A percentile compares a stretch with the other conserved stretches of the same genome.
phyloP scores from a whole-genome alignment of 306 rosid species.

The Pyrus pyrifolia region DNA sequence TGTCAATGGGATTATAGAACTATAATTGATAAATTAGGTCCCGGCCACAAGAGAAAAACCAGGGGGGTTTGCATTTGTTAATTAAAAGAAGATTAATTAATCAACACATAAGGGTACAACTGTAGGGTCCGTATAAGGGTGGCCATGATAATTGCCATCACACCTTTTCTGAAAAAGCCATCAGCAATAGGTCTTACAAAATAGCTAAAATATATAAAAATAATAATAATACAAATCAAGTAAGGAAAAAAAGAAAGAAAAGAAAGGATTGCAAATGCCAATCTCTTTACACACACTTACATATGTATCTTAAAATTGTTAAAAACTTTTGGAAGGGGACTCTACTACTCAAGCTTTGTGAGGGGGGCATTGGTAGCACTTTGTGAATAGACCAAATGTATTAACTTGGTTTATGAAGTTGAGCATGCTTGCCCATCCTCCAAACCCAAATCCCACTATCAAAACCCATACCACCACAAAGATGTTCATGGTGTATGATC shows the following conservation, averaged over 20 bases:
- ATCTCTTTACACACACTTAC: conserved; percentile 75
- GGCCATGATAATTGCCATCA: conserved; percentile 64
- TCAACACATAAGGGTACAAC: conserved; percentile 43
- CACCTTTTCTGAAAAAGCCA: conserved; percentile 49
- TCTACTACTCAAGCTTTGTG: conserved; percentile 51
- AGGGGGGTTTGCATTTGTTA: conserved; percentile 19
- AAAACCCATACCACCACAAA: conserved; percentile 92
- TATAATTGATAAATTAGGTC: conserved; percentile 1
- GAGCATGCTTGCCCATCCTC: conserved; percentile 97
- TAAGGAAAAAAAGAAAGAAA: neutral
- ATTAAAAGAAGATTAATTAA: conserved; percentile 25
- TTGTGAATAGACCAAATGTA: conserved; percentile 80
- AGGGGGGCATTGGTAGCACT: conserved; percentile 89
- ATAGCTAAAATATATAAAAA: neutral
- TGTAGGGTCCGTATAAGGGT: conserved; percentile 58
- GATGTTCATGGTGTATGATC: conserved; percentile 55
- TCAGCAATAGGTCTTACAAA: conserved; percentile 42
- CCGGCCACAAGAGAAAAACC: neutral
- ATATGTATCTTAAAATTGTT: conserved; percentile 33
- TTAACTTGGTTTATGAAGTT: conserved; percentile 71
- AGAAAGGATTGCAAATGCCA: conserved; percentile 35
- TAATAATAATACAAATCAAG: conserved; percentile 3
- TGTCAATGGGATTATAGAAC: neutral
- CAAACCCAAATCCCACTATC: conserved; percentile 92
- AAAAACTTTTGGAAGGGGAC: conserved; percentile 8